phyloP scores from a whole-genome alignment of 208 protist species.

The Wallacemonas sp. region DNA sequence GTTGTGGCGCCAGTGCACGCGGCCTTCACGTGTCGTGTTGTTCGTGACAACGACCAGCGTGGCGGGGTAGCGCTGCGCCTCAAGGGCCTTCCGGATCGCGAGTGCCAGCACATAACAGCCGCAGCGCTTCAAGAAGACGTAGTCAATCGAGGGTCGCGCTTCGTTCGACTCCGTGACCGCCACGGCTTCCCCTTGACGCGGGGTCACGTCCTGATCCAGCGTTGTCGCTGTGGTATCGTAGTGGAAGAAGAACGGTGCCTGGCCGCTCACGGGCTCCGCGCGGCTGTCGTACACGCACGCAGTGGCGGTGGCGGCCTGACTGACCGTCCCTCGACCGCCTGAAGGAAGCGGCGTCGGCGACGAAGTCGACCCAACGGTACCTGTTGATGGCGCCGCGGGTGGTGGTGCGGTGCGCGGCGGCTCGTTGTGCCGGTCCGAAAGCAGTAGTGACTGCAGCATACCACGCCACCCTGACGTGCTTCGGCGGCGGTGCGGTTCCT shows the following conservation, averaged over 20 bases:
- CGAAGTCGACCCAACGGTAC: not conserved
- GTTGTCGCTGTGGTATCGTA: not conserved
- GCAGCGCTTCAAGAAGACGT: conserved; percentile 25
- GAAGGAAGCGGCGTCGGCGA: not conserved
- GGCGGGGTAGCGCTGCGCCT: conserved; percentile 23
- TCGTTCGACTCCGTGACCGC: too few species aligned
- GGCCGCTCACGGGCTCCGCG: not conserved
- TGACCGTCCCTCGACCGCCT: too few species aligned
- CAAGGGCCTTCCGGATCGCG: conserved; percentile 28
- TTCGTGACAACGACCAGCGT: conserved; percentile 64
- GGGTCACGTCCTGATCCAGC: too few species aligned
- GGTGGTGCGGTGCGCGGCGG: not conserved
- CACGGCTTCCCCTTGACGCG: too few species aligned
- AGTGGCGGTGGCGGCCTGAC: not conserved
- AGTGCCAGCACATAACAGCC: conserved; percentile 45
- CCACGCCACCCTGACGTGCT: not conserved
- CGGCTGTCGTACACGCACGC: not conserved
- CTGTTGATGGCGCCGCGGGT: not conserved
- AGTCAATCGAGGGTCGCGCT: conserved; percentile 7
- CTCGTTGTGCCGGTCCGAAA: not conserved
- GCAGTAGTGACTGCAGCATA: not conserved
- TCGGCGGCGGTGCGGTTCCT: not conserved
- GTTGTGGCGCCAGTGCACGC: conserved; percentile 52
- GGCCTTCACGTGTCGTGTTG: conserved; percentile 60
- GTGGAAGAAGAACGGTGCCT: conserved; percentile 18